Conservation (phyloP, 768 basidiomycete genomes). For the Mycena kentingensis region DNA sequence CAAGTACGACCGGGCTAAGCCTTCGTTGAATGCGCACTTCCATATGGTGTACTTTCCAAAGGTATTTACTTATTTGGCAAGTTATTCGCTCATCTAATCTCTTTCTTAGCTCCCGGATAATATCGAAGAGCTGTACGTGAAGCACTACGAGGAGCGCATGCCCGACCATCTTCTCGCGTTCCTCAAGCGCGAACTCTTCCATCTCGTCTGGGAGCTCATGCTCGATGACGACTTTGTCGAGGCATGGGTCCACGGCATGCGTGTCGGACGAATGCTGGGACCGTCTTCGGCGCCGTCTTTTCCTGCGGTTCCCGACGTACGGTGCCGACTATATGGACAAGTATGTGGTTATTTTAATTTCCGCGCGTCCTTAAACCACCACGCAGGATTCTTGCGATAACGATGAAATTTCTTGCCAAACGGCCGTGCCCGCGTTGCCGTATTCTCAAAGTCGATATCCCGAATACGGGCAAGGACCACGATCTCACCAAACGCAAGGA, state of each 20-base stretch:
- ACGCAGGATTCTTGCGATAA: not conserved
- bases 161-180: not conserved
- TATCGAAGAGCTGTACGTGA: constrained; percentile 12
- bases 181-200: not conserved
- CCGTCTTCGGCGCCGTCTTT: constrained; percentile 2
- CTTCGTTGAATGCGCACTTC: constrained; percentile 26
- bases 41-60: constrained; percentile 44
- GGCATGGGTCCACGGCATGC: constrained; percentile 3
- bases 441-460: no score
- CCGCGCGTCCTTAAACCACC: not conserved
- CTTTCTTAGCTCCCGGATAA: constrained; percentile 31
- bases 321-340: constrained; percentile 2
- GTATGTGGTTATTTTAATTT: no score
- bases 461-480: no score
- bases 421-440: no score
- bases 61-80: constrained; percentile 24
- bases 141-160: not conserved
- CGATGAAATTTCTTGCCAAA: no score
- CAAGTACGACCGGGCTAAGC: constrained; percentile 39
- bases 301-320: constrained; percentile 4
- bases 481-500: no score
- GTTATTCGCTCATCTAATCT: not conserved
- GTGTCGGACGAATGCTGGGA: not conserved
- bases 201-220: not conserved
- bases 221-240: constrained; percentile 4